Evolutionary conservation across 2,329 filamentous ascomycete genomes (phyloP), one percentile per base, ranked within the genome.

Genomic region (Cadophora malorum): DNA sequence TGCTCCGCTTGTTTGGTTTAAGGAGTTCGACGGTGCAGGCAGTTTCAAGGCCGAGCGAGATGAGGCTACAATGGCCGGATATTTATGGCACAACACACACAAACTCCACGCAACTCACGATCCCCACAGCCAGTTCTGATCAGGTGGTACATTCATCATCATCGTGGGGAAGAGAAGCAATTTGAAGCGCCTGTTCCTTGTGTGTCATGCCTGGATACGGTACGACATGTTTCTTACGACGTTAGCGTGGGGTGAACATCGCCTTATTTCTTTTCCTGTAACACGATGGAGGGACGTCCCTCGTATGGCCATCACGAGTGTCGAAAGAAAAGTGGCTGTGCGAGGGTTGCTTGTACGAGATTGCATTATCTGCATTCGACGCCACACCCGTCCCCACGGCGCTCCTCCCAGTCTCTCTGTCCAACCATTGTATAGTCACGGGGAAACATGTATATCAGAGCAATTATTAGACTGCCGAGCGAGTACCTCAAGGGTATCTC

Each of bases 161-260:
- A 16, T 67, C 38, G 28, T 67, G 35, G 38, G 49, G 45, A 49
- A 33, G 16, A 61, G 19, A 49, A 19, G 19, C 45, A 21, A 49
- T 49, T 21, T 49, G 19, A 45, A 45, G 47, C 62, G 52, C 60
- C 62, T 50, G 64, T 52, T 21, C 66, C 61, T 65, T 86, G 85
- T 70, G 52, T 67, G 65, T 68, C 62, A 68, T 59, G 53, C 63
- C 21, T 45, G 49, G 8, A 23, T 14, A 23, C 35, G 10, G 7
- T 23, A 31, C 49, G 35, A 16, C 25, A 28, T 35, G 41, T 33
- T 50, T 35, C 41, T 62, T 50, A 6, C 50, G 33, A 10, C 8
- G 23, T 23, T 35, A 25, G 63, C 53, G 63, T 58, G 63, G 41
- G 63, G 63, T 59, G 28, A 31, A 14, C 21, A 31, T 56, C 23